phyloP scores from a whole-genome alignment of 768 basidiomycete genomes.

The Steccherinum ochraceum region DNA sequence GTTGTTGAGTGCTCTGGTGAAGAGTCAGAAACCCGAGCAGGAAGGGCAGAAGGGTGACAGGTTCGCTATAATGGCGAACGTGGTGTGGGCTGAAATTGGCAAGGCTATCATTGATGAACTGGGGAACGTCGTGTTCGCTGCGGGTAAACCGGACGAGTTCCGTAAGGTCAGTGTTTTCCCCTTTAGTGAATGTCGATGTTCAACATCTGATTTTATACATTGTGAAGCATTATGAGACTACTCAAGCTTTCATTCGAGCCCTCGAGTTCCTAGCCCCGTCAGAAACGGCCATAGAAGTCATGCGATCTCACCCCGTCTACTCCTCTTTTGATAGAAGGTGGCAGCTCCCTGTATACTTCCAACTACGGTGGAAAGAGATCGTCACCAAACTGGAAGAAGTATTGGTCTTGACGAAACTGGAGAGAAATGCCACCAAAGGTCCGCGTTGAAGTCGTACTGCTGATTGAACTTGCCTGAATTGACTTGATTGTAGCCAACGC shows the following conservation, averaged over 20 bases:
- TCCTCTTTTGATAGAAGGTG: constrained; percentile 74
- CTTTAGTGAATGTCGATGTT: not conserved
- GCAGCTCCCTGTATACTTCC: constrained; percentile 97
- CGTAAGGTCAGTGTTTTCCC: constrained; percentile 54
- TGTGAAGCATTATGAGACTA: constrained; percentile 74
- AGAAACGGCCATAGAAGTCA: constrained; percentile 53
- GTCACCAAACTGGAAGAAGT: constrained; percentile 68
- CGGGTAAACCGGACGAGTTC: constrained; percentile 86
- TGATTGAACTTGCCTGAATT: not conserved
- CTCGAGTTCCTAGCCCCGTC: constrained; percentile 84
- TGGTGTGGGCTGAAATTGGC: constrained; percentile 85
- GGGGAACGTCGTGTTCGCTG: constrained; percentile 80
- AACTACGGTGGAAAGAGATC: constrained; percentile 95
- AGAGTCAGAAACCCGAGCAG: not conserved
- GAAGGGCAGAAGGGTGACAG: constrained; percentile 22
- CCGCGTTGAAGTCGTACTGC: not conserved
- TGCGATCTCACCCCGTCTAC: constrained; percentile 72
- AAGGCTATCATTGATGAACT: constrained; percentile 79
- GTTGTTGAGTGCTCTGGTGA: not conserved
- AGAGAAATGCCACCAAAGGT: constrained; percentile 39
- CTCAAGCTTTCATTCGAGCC: constrained; percentile 74
- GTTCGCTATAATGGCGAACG: constrained; percentile 83
- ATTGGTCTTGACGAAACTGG: constrained; percentile 39
- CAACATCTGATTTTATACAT: not conserved
- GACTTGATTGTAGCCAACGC: constrained; percentile 15